A percentile compares a stretch with the other conserved stretches of the same genome.
These are phyloP conservation scores for Mucor piriformis DNA, from an alignment of 371 early-diverging fungal species.

Conservation along the genomic window DNA sequence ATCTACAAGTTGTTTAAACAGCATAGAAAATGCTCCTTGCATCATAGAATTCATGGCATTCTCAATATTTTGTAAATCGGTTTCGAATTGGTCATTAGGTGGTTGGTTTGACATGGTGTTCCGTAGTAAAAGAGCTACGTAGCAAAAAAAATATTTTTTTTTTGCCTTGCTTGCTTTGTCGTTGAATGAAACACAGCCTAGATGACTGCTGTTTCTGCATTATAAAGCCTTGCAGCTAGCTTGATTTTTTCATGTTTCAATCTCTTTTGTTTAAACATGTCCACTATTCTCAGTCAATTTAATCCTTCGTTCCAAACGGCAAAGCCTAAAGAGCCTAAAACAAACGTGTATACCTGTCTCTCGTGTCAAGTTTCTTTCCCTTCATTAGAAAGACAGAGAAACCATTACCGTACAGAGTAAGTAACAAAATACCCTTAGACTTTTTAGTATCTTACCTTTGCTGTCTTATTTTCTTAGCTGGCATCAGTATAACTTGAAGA, in stretches of 20 bases:
- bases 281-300: constrained; percentile 7
- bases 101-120: constrained; percentile 16
- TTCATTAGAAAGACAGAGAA: constrained; percentile 76
- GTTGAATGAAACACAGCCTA: too few species aligned
- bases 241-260: background rate
- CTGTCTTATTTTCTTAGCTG: constrained; percentile 42
- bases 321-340: constrained; percentile 9
- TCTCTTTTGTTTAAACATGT: background rate
- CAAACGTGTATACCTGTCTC: constrained; percentile 59
- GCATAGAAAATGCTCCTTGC: constrained; percentile 32
- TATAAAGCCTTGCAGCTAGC: too few species aligned
- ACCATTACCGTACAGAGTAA: constrained; percentile 81
- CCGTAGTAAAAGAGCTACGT: constrained; percentile 3
- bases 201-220: too few species aligned
- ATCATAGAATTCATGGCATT: constrained; percentile 41
- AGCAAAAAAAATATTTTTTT: too few species aligned
- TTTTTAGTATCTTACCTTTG: background rate
- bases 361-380: constrained; percentile 86
- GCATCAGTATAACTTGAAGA: constrained; percentile 90
- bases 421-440: background rate
- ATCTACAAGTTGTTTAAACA: constrained; percentile 32
- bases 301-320: constrained; percentile 8
- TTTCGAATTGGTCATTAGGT: constrained; percentile 14
- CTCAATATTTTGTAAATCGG: constrained; percentile 41
- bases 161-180: too few species aligned